phyloP scores from a whole-genome alignment of 1,139 yeast genomes.

The Pichia sp. region DNA sequence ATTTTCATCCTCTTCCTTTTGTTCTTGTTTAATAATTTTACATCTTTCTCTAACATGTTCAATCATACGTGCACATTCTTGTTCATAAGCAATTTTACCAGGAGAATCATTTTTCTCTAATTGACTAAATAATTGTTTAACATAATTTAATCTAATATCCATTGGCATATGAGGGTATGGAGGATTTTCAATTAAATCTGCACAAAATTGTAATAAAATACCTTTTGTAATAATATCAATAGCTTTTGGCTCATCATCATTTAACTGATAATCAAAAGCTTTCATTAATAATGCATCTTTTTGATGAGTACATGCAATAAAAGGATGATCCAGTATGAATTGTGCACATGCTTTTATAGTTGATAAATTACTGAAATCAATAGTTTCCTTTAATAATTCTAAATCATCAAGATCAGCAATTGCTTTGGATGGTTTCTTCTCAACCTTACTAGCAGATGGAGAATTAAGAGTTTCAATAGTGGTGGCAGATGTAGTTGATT shows the following conservation, averaged over 20 bases:
- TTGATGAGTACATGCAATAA: slow-evolving; percentile 73
- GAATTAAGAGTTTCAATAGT: slow-evolving; percentile 36
- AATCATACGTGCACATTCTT: slow-evolving; percentile 67
- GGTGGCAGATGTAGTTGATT: slow-evolving; percentile 21
- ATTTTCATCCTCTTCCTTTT: slow-evolving; percentile 31
- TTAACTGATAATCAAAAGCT: slow-evolving; percentile 79
- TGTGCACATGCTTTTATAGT: slow-evolving; percentile 42
- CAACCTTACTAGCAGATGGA: slow-evolving; percentile 16
- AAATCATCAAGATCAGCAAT: slow-evolving; percentile 34
- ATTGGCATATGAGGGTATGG: slow-evolving; percentile 19
- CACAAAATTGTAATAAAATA: slow-evolving; percentile 69
- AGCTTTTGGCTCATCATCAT: slow-evolving; percentile 47
- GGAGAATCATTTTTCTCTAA: slow-evolving; percentile 50
- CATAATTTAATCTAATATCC: slow-evolving; percentile 42
- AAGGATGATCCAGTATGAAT: slow-evolving; percentile 54
- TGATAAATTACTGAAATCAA: slow-evolving; percentile 55
- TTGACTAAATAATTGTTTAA: slow-evolving; percentile 64
- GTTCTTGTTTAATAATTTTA: slow-evolving; percentile 50
- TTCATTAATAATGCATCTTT: slow-evolving; percentile 91
- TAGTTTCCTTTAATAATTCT: slow-evolving; percentile 57
- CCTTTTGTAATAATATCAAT: slow-evolving; percentile 73
- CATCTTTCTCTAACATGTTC: slow-evolving; percentile 73
- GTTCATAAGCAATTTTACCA: slow-evolving; percentile 58
- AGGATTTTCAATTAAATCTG: slow-evolving; percentile 34
- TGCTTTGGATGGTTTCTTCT: slow-evolving; percentile 28